These are phyloP conservation scores for Yarrowia bubula DNA, from an alignment of 805 yeast species.

Conservation along the genomic window DNA sequence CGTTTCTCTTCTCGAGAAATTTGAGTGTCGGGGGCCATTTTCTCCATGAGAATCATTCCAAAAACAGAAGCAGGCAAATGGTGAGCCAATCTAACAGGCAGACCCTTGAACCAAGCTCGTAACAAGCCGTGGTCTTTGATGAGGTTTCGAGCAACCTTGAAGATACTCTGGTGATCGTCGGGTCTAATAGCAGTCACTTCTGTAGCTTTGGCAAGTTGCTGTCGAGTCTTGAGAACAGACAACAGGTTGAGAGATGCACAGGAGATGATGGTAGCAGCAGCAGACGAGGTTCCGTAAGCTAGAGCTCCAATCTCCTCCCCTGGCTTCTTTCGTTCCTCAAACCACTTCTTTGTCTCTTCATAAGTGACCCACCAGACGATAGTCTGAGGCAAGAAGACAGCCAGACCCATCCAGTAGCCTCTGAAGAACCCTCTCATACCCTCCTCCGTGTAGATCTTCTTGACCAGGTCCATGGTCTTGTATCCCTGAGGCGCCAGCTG, in stretches of 20 bases:
- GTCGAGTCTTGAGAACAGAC: conserved; percentile 18
- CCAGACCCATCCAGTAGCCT: conserved; percentile 56
- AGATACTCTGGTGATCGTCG: conserved; percentile 15
- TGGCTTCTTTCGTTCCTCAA: not conserved
- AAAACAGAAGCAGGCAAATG: conserved; percentile 17
- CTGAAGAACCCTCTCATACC: conserved; percentile 78
- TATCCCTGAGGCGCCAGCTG: conserved; percentile 37
- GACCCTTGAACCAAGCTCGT: conserved; percentile 25
- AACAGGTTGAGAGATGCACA: conserved; percentile 11
- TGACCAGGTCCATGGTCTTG: conserved; percentile 31
- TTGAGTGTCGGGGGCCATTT: conserved; percentile 22
- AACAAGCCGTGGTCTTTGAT: conserved; percentile 12
- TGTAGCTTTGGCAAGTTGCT: conserved; percentile 9
- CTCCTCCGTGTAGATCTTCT: conserved; percentile 51
- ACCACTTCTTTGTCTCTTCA: conserved; percentile 15
- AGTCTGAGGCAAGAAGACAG: conserved; percentile 45
- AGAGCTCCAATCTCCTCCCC: conserved; percentile 8
- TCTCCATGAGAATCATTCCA: conserved; percentile 24
- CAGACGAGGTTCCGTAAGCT: conserved; percentile 16
- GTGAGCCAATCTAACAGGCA: conserved; percentile 14
- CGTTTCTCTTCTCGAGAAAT: conserved; percentile 14
- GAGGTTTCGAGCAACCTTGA: conserved; percentile 17
- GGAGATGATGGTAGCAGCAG: conserved; percentile 4
- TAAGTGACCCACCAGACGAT: conserved; percentile 44
- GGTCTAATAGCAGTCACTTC: conserved; percentile 24